Base-by-base conservation (phyloP, 257 asterid genomes). In the Solanum sparsipilum region DNA sequence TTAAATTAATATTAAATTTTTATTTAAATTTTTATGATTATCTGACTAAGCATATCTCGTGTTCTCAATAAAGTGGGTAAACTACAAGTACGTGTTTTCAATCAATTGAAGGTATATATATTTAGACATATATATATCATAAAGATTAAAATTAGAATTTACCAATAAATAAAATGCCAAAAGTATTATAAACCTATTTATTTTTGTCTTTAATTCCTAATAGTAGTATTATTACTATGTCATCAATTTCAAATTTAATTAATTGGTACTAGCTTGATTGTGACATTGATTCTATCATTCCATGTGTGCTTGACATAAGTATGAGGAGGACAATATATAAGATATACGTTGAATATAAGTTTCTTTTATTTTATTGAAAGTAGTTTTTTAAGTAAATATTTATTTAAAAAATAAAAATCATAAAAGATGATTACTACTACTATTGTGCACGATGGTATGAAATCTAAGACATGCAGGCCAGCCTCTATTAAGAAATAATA, bases 211-310 rank as follows among this genome's bases (percentile, higher is more conserved):
- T 34, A 46, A 46, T 46, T 46, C 58, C 20, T 5, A 48, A 13
- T 48, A 48, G 0, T 48, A 15, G 16, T 52, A 52, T 16, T 52
- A 52, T 52, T 52, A 52, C 31, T 25, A 27, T 67, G 35, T n/a
- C 65, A 79, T 44, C 25, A 41, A 27, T 44, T 27, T 79, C 12
- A 79, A 15, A 79, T 79, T 7, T 27, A 79, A 15, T 21, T 35
- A 21, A 27, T 4, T 79, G 65, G 15, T 27, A 23, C 67, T 29
- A 23, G 52, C 25, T 52, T 87, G 85, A 87, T 48, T 23, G 76
- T 72, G 91, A 87, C 85, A 48, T 78, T 52, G 21, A 87, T 79
- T 73, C 63, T 79, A 90, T 78, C 91, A 72, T 72, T 73, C 82
- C 82, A 73, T 74, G 48, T 74, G 23, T 74, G 48, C 48, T 74